phyloP scores from a whole-genome alignment of 108 stramenopile genomes.

The Pseudonitzschia multiseries region DNA sequence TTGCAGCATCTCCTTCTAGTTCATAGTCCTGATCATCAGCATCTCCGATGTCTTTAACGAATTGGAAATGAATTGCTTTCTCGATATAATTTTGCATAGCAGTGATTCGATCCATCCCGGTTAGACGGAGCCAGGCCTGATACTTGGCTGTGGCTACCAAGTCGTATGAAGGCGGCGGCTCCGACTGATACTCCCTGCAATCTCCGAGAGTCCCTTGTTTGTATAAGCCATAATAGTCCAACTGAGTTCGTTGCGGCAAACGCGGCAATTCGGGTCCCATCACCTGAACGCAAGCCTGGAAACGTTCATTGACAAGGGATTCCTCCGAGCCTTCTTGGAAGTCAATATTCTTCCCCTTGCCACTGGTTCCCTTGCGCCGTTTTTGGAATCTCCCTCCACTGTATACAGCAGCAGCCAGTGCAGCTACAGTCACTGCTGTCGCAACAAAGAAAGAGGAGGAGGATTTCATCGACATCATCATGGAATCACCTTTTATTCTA shows the following conservation, averaged over 20 bases:
- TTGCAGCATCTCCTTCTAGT: conserved; percentile 53
- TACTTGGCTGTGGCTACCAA: conserved; percentile 71
- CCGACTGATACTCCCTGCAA: conserved; percentile 24
- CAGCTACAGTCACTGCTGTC: neutral
- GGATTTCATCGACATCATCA: neutral
- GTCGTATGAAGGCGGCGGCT: conserved; percentile 42
- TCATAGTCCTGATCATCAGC: conserved; percentile 39
- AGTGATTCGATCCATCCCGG: conserved; percentile 41
- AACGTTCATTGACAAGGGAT: conserved; percentile 26
- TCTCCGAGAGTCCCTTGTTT: conserved; percentile 88
- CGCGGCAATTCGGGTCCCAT: conserved; percentile 20
- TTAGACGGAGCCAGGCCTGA: conserved; percentile 62
- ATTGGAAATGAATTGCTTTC: conserved; percentile 46
- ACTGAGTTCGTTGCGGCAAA: conserved; percentile 51
- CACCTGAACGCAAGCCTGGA: conserved; percentile 26
- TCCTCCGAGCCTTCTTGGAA: conserved; percentile 11
- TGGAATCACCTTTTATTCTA: too few relatives aligned
- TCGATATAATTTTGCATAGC: conserved; percentile 69
- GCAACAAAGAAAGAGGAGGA: conserved; percentile 1
- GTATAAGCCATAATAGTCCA: conserved; percentile 86
- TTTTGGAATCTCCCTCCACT: neutral
- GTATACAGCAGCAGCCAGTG: neutral
- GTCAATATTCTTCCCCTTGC: neutral
- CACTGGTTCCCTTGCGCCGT: neutral
- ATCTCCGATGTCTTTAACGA: conserved; percentile 30